Evolutionary conservation across 1,284 basidiomycete genomes (phyloP), one percentile per base, ranked within the genome.

Genomic region (Cutaneotrichosporon dermatis): DNA sequence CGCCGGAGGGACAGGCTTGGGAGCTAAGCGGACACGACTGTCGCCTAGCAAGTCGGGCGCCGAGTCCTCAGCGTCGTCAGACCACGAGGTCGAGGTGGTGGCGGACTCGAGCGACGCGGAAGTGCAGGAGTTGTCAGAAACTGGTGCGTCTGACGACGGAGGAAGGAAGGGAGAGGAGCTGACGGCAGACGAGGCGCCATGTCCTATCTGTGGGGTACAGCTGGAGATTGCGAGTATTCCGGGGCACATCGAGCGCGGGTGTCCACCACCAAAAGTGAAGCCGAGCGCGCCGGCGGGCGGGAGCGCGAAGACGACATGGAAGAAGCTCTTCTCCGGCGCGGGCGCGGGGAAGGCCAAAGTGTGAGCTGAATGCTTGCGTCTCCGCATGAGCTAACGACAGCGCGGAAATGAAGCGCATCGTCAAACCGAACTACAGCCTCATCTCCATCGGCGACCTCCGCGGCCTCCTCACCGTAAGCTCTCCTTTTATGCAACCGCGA

Each of bases 371-470:
- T 7, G 7, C 7, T 25, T 16, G 2, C 68, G 67, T 54, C 62
- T 68, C 44, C 67, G 40, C 54, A 62, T 8, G 6, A 33, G 16
- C 59, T 55, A 16, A 66, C 51, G 5, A 1, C 56, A 73, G 68
- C 16, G 56, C 66, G 8, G 66, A 68, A 39, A 64, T 72, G 65
- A 74, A 73, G 48, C 69, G 70, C 34, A 75, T 78, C 45, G 67
- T 65, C 4, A 77, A 77, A 57, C 77, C 77, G 7, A 78, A 78
- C 62, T 77, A 76, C 57, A 52, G 66, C n/a, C 63, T 78, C 5
- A 66, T 70, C 1, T 63, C 61, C 3, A 69, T 70, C 1, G 63
- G 66, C n/a, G 77, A 78, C 6, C 63, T 78, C 4, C 63, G 71
- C 16, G 59, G 53, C 0, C 50, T 75, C 13, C 63, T 75, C 2